A percentile compares a stretch with the other conserved stretches of the same genome.
Conservation (phyloP, 495 filamentous ascomycete genomes). For the Bathelium albidoporum region DNA sequence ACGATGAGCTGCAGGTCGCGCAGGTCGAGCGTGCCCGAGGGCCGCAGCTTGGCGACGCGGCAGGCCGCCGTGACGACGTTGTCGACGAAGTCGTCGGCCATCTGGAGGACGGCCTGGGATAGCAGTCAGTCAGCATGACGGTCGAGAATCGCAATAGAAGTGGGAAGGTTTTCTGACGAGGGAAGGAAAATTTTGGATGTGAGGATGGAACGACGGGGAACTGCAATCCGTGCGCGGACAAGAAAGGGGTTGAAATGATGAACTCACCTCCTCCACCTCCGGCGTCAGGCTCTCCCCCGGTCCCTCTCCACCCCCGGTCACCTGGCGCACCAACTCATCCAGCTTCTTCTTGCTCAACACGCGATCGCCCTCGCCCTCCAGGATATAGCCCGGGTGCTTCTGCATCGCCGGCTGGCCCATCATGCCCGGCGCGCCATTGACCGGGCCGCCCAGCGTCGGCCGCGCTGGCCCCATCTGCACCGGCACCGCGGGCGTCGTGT, state of each 20-base stretch:
- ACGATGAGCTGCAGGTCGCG: slow-evolving; percentile 91
- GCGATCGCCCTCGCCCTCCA: slow-evolving; percentile 81
- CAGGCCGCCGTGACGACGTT: slow-evolving; percentile 78
- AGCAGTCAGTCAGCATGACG: slow-evolving; percentile 13
- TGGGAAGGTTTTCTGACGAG: too few species aligned
- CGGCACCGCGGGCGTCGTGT: slow-evolving; percentile 53
- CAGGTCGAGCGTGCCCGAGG: slow-evolving; percentile 79
- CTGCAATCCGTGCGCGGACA: background rate
- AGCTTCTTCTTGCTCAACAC: slow-evolving; percentile 93
- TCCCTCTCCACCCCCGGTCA: slow-evolving; percentile 69
- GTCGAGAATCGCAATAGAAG: too few species aligned
- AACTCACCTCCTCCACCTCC: slow-evolving; percentile 84
- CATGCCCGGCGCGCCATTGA: slow-evolving; percentile 58
- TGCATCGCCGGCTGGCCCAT: slow-evolving; percentile 78
- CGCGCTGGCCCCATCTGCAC: slow-evolving; percentile 60
- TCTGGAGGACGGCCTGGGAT: slow-evolving; percentile 66
- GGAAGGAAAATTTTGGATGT: too few species aligned
- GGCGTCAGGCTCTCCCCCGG: slow-evolving; percentile 60
- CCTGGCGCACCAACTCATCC: slow-evolving; percentile 87
- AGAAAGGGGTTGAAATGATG: background rate
- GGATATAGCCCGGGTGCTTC: slow-evolving; percentile 67
- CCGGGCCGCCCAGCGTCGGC: slow-evolving; percentile 70
- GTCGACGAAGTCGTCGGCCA: slow-evolving; percentile 93
- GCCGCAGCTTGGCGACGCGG: slow-evolving; percentile 81
- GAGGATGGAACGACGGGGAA: slow-evolving; percentile 6